These are phyloP conservation scores for Termitomyces sp. DNA, from an alignment of 1,284 basidiomycete species.

Conservation along the genomic window DNA sequence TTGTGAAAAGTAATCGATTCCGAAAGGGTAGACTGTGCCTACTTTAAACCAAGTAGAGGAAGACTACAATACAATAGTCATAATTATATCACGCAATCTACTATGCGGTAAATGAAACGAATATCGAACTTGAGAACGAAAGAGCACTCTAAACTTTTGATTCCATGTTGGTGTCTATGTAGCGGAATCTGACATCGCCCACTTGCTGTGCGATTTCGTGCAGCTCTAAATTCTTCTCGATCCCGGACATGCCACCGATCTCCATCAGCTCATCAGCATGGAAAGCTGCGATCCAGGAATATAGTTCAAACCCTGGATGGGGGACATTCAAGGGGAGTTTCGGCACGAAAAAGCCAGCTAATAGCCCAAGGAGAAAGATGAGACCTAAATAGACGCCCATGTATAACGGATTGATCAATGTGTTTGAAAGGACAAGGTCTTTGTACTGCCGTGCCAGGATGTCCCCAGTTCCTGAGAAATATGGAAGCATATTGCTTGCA, in stretches of 20 bases:
- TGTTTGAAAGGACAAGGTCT: conserved; percentile 24
- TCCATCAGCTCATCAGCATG: conserved; percentile 30
- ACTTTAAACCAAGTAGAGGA: not conserved
- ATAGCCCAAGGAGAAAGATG: conserved; percentile 25
- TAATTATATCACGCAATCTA: not conserved
- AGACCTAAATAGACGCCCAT: conserved; percentile 21
- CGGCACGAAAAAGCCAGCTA: conserved; percentile 32
- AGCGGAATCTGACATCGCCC: conserved; percentile 27
- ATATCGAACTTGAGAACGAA: not conserved
- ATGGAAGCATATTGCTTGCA: conserved; percentile 34
- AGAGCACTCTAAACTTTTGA: too few relatives aligned
- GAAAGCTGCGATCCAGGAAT: conserved; percentile 36
- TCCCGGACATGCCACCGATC: conserved; percentile 15
- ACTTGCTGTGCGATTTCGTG: conserved; percentile 24
- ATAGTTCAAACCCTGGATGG: conserved; percentile 32
- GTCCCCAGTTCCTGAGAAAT: conserved; percentile 32
- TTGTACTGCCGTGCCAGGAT: conserved; percentile 29
- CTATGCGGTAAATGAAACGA: not conserved
- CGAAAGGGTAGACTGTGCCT: too few relatives aligned
- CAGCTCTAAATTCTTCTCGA: conserved; percentile 26
- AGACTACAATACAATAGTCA: not conserved
- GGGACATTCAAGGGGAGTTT: conserved; percentile 29
- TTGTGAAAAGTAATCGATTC: too few relatives aligned
- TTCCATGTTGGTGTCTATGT: conserved; percentile 6
- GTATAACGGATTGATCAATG: conserved; percentile 20